Evolutionary conservation across 129 eudicot genomes (phyloP).

Genomic region (Flaveria linearis): DNA sequence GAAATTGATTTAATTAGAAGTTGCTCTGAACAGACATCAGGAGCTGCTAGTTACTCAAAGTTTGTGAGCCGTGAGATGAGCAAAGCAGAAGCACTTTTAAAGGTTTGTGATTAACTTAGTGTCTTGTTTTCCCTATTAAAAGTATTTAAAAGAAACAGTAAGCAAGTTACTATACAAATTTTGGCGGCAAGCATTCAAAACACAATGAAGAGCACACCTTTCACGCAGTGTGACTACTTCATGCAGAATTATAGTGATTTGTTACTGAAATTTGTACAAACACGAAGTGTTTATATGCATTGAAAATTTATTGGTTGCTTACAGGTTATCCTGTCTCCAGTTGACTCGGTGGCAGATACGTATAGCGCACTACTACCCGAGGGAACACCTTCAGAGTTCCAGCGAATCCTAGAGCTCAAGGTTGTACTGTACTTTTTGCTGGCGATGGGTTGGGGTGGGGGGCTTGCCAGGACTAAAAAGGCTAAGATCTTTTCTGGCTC

Average conservation of each 20-base stretch:
- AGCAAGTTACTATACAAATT: background rate
- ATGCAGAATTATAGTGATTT: background rate
- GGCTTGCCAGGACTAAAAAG: background rate
- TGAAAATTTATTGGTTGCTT: conserved; percentile 10
- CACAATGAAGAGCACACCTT: conserved; percentile 6
- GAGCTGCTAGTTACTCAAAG: conserved; percentile 88
- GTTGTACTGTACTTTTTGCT: conserved; percentile 30
- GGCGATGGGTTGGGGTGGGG: too few species aligned
- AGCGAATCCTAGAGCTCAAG: conserved; percentile 92
- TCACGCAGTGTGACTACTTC: conserved; percentile 9
- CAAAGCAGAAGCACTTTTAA: conserved; percentile 96
- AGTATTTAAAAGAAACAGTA: background rate
- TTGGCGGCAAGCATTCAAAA: background rate
- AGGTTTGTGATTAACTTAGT: conserved; percentile 45
- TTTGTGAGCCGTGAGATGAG: conserved; percentile 97
- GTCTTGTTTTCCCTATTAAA: background rate
- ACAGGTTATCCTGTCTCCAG: conserved; percentile 89
- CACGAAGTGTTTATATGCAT: background rate
- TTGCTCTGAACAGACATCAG: conserved; percentile 65
- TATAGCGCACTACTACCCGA: conserved; percentile 93
- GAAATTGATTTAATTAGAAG: conserved; percentile 9
- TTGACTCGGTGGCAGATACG: conserved; percentile 97
- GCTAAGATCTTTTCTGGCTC: too few species aligned
- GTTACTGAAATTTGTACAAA: background rate
- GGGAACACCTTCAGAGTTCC: conserved; percentile 94